Evolutionary conservation across 495 filamentous ascomycete genomes (phyloP).

Genomic region (Chaetomidium leptoderma): DNA sequence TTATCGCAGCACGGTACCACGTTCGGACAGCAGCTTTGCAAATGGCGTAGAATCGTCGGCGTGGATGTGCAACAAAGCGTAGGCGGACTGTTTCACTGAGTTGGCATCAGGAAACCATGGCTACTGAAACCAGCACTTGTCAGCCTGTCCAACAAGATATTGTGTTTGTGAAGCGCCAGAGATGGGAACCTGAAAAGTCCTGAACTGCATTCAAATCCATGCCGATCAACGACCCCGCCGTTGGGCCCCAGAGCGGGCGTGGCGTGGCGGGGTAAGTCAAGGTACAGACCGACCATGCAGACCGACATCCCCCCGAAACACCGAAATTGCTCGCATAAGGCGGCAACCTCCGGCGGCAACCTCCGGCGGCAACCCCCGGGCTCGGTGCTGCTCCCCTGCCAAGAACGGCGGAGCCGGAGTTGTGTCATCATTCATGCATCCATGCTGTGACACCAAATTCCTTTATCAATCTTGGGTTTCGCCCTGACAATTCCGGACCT

Average conservation of each 20-base stretch:
- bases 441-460: background rate
- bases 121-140: background rate
- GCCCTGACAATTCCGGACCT: too few relatives aligned
- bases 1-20: conserved; percentile 2
- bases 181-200: too few relatives aligned
- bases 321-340: too few relatives aligned
- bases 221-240: background rate
- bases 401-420: background rate
- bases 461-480: too few relatives aligned
- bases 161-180: too few relatives aligned
- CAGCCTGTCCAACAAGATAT: background rate
- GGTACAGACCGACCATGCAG: too few relatives aligned
- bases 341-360: too few relatives aligned
- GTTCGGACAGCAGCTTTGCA: conserved; percentile 5
- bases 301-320: too few relatives aligned
- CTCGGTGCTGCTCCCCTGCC: conserved; percentile 7
- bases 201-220: background rate
- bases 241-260: background rate
- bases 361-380: background rate
- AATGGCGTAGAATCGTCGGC: background rate
- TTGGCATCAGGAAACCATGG: background rate
- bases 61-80: background rate
- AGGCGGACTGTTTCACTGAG: background rate
- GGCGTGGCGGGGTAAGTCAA: background rate
- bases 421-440: too few relatives aligned